phyloP scores from a whole-genome alignment of 495 filamentous ascomycete species.

The Clohesyomyces aquaticus region DNA sequence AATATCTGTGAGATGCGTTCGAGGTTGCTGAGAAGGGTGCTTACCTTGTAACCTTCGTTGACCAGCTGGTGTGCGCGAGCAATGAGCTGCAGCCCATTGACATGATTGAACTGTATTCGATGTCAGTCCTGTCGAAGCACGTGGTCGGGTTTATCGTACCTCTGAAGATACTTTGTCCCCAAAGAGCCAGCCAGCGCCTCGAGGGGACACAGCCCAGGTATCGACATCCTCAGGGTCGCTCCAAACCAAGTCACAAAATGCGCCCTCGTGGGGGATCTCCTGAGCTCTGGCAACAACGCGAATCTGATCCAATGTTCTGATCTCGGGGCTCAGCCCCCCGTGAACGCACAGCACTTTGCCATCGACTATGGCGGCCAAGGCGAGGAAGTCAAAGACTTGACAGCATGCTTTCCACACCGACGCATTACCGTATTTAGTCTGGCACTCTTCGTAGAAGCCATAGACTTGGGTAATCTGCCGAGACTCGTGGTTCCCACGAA shows the following conservation, averaged over 20 bases:
- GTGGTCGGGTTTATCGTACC: constrained; percentile 36
- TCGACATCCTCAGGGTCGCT: constrained; percentile 98
- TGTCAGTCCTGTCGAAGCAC: constrained; percentile 1
- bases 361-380: constrained; percentile 93
- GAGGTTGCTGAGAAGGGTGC: not conserved
- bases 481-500: constrained; percentile 97
- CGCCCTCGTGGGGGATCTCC: constrained; percentile 97
- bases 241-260: constrained; percentile 98
- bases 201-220: constrained; percentile 93
- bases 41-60: constrained; percentile 94
- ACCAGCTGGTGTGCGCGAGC: constrained; percentile 96
- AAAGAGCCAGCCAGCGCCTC: constrained; percentile 96
- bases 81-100: constrained; percentile 92
- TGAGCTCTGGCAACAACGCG: constrained; percentile 96
- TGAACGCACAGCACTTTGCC: constrained; percentile 97
- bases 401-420: constrained; percentile 99
- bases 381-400: constrained; percentile 98
- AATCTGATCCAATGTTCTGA: constrained; percentile 93
- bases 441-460: constrained; percentile 98
- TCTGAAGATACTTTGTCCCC: constrained; percentile 97
- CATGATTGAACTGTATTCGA: constrained; percentile 77
- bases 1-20: constrained; percentile 1
- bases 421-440: constrained; percentile 96
- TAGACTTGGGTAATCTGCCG: constrained; percentile 98
- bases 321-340: constrained; percentile 94